Evolutionary conservation across 306 rosid genomes (phyloP), one percentile per base, ranked within the genome.

Genomic region (Casuarina equisetifolia): DNA sequence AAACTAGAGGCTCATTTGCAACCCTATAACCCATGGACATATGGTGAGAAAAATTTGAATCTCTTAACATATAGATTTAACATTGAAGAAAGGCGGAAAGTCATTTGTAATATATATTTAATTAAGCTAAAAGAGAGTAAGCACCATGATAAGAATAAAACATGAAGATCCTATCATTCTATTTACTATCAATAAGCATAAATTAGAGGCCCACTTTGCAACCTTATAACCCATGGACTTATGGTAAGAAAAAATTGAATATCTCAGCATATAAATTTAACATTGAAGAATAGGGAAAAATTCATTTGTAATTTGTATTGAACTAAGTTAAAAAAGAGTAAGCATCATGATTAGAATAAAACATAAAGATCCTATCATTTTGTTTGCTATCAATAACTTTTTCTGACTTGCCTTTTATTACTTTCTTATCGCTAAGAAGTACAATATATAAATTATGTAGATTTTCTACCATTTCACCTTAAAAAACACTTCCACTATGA

Each of bases 141-240:
- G 97, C 99, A 38, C 97, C 97, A 75, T 95, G 99, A 81, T 95
- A 97, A 0, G 96, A 86, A 84, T 95, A 95, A 72, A 75, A 95
- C 6, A 95, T 53, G 73, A 91, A 95, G 82, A 92, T 91, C 77
- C 97, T 83, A 71, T 95, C 99, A 13, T 89, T 83, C 4, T 93
- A 76, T 82, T 92, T 89, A 88, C 99, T 92, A 39, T 85, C 78
- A 46, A 25, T 25, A 25, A 25, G 1, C 32, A 25, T 25, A 25
- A 25, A 25, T 25, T 25, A 1, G 32, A 25, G 32, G 32, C 32
- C 32, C 1, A 25, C 32, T 25, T 25, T 1, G 32, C 32, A 25
- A 25, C 32, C 32, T 25, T 25, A 1, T 25, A 25, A 25, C 32
- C 32, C 32, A 25, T 25, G 32, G 32, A 25, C 32, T 25, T 25